phyloP scores from a whole-genome alignment of 2,329 filamentous ascomycete genomes.

The Aspergillus sp. region DNA sequence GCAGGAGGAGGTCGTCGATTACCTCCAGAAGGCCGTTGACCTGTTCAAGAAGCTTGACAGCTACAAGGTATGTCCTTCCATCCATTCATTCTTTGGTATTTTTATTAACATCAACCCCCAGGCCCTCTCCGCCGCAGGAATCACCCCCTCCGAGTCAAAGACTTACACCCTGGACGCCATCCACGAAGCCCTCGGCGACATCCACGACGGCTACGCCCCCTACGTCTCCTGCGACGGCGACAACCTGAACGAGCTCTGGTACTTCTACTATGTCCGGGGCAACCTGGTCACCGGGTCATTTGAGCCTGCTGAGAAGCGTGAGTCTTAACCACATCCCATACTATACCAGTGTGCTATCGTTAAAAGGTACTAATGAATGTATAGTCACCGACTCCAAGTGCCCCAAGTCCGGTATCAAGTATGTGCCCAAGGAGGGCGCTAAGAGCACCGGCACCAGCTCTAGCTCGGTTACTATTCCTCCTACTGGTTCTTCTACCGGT shows the following conservation, averaged over 20 bases:
- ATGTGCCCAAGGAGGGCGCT: slow-evolving; percentile 56
- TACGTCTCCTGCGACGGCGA: slow-evolving; percentile 52
- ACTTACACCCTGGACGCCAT: slow-evolving; percentile 56
- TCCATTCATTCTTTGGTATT: not conserved
- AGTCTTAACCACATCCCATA: slow-evolving; percentile 14
- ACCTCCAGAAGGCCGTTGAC: slow-evolving; percentile 55
- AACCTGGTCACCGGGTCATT: slow-evolving; percentile 63
- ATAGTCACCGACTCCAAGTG: slow-evolving; percentile 55
- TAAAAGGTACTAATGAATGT: not conserved
- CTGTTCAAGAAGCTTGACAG: slow-evolving; percentile 58
- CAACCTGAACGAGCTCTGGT: slow-evolving; percentile 57
- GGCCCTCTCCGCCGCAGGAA: slow-evolving; percentile 56
- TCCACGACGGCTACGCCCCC: slow-evolving; percentile 50
- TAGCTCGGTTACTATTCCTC: not conserved
- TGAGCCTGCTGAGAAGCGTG: slow-evolving; percentile 53
- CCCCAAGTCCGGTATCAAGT: slow-evolving; percentile 62
- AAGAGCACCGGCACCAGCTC: not conserved
- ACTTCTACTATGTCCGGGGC: slow-evolving; percentile 53
- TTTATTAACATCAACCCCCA: slow-evolving; percentile 14
- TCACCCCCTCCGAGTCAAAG: slow-evolving; percentile 49
- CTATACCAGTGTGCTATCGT: too few species aligned
- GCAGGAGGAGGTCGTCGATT: slow-evolving; percentile 59
- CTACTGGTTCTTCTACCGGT: not conserved
- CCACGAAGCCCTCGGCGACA: slow-evolving; percentile 48
- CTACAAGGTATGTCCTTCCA: slow-evolving; percentile 44